Evolutionary conservation across 768 basidiomycete genomes (phyloP), one percentile per base, ranked within the genome.

Genomic region (Omphalotus guepiniiformis): DNA sequence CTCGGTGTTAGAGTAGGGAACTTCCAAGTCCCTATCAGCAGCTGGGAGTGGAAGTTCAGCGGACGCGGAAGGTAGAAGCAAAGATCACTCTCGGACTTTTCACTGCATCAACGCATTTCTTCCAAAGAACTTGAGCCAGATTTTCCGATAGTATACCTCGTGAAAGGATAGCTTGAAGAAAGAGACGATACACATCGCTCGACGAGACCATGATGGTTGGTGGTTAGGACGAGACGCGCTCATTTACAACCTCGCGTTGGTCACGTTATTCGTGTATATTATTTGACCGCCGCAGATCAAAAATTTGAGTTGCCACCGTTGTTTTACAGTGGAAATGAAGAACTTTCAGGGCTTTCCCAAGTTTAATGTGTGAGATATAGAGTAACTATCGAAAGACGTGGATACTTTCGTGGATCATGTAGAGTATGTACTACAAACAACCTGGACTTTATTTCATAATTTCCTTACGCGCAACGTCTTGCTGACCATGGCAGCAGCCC

Each of bases 401-500:
- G n/a, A n/a, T n/a, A n/a, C n/a, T n/a, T n/a, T n/a, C n/a, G n/a
- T n/a, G n/a, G n/a, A n/a, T n/a, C n/a, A n/a, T n/a, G n/a, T n/a
- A n/a, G n/a, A n/a, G n/a, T n/a, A n/a, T n/a, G n/a, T n/a, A n/a
- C n/a, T n/a, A n/a, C n/a, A n/a, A n/a, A n/a, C n/a, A n/a, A n/a
- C n/a, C n/a, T n/a, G n/a, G n/a, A n/a, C n/a, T n/a, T n/a, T 26
- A 27, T 19, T 52, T 57, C 66, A 89, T 38, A 79, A 56, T 68
- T 93, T 93, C 11, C 90, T 88, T 42, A 97, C 81, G 41, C 83
- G 78, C 38, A 99, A 72, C 13, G 96, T 98, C 71, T 98, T 98
- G 76, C 91, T 94, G 53, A 99, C 89, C 95, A 99, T 98, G 39
- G 89, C 87, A 13, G 93, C 86, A 7, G 88, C 95, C 94, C 93